Evolutionary conservation across 1,284 basidiomycete genomes (phyloP).

Genomic region (Termitomyces sp.): DNA sequence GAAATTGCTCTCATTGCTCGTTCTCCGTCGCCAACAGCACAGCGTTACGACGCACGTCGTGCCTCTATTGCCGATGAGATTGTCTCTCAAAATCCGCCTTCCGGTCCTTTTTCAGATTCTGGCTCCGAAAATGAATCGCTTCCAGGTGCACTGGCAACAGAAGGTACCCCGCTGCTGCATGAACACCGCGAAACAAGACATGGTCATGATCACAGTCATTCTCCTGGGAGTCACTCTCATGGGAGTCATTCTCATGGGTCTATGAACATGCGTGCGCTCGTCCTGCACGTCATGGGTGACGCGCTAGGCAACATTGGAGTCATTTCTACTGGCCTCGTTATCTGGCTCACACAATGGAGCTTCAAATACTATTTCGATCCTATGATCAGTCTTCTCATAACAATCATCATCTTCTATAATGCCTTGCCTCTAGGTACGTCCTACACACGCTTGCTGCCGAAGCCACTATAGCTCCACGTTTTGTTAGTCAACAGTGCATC

Average conservation of each 20-base stretch:
- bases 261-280: conserved; percentile 97
- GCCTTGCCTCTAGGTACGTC: conserved; percentile 84
- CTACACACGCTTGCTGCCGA: neutral
- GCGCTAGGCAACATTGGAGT: conserved; percentile 98
- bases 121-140: conserved; percentile 6
- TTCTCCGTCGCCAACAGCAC: conserved; percentile 41
- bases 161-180: conserved; percentile 39
- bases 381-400: conserved; percentile 90
- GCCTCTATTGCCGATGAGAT: conserved; percentile 25
- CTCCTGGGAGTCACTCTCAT: conserved; percentile 61
- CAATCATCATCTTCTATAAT: conserved; percentile 94
- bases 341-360: conserved; percentile 77
- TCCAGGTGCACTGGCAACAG: conserved; percentile 15
- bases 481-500: conserved; percentile 80
- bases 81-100: neutral
- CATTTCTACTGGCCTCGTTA: conserved; percentile 89
- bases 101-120: conserved; percentile 14
- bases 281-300: conserved; percentile 95
- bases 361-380: conserved; percentile 94
- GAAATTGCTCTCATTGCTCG: conserved; percentile 66
- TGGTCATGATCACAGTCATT: conserved; percentile 26
- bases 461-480: conserved; percentile 3
- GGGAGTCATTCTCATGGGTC: conserved; percentile 66
- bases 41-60: conserved; percentile 20
- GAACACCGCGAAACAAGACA: conserved; percentile 12